phyloP scores from a whole-genome alignment of 2,329 filamentous ascomycete genomes.

The Nannizziopsis barbatae region DNA sequence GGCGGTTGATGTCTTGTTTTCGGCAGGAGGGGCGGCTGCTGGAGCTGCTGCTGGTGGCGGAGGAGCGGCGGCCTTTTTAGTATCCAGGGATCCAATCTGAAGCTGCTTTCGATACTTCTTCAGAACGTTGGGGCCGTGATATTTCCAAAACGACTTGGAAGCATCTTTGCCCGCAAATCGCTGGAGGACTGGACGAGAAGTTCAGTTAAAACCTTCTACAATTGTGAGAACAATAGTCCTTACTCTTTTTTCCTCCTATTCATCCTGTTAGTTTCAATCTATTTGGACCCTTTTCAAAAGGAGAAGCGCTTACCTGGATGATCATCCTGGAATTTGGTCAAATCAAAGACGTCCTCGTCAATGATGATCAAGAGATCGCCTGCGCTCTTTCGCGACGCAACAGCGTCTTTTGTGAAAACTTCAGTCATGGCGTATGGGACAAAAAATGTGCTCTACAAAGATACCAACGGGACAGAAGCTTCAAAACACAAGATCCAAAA shows the following conservation, averaged over 20 bases:
- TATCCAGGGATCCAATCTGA: constrained; percentile 64
- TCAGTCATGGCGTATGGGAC: constrained; percentile 61
- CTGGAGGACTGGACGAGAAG: constrained; percentile 43
- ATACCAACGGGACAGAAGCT: neutral
- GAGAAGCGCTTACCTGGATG: constrained; percentile 16
- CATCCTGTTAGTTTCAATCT: neutral
- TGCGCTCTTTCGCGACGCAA: constrained; percentile 60
- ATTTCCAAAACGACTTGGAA: constrained; percentile 58
- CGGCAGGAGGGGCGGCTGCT: constrained; percentile 35
- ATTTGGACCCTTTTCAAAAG: neutral
- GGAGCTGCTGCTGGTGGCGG: constrained; percentile 40
- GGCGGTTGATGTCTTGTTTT: constrained; percentile 49
- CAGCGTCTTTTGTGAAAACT: constrained; percentile 71
- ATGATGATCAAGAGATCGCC: constrained; percentile 18
- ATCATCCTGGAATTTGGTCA: constrained; percentile 18
- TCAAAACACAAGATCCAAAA: neutral
- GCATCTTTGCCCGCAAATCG: constrained; percentile 56
- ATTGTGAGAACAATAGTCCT: neutral
- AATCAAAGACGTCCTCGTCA: constrained; percentile 17
- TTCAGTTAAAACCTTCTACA: neutral
- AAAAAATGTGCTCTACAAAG: neutral
- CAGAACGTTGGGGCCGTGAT: constrained; percentile 50
- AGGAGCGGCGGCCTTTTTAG: constrained; percentile 56
- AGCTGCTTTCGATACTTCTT: constrained; percentile 53
- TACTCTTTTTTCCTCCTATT: constrained; percentile 16